Evolutionary conservation across 805 yeast species (phyloP).

Genomic region (Blastobotrys mokoenaii): DNA sequence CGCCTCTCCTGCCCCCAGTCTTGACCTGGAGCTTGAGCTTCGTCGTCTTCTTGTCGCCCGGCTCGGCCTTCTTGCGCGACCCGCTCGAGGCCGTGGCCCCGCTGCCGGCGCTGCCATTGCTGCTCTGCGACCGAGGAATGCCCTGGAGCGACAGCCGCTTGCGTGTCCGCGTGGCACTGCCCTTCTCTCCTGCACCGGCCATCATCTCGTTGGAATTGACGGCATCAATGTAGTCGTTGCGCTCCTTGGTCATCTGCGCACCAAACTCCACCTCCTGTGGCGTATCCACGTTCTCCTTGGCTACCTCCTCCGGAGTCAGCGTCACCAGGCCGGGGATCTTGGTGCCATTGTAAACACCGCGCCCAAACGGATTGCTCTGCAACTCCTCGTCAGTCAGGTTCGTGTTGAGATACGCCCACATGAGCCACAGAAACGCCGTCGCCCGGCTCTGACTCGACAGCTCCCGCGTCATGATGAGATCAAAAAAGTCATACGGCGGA

Average conservation of each 20-base stretch:
- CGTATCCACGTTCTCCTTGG: conserved; percentile 36
- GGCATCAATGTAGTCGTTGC: conserved; percentile 29
- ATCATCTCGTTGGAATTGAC: neutral
- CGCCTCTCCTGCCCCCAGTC: neutral
- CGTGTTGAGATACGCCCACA: conserved; percentile 76
- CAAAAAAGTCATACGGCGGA: conserved; percentile 50
- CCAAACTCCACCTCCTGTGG: conserved; percentile 38
- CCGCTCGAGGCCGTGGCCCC: neutral
- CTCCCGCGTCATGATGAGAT: conserved; percentile 56
- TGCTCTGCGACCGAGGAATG: neutral
- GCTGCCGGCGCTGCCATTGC: neutral
- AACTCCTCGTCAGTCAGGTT: conserved; percentile 45
- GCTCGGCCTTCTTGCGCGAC: neutral
- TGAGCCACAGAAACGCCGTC: conserved; percentile 69
- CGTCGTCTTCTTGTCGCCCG: neutral
- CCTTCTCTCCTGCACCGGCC: neutral
- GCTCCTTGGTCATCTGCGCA: conserved; percentile 31
- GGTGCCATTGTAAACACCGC: conserved; percentile 28
- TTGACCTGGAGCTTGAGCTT: neutral
- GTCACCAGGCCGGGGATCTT: conserved; percentile 32
- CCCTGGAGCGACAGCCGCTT: neutral
- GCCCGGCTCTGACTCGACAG: conserved; percentile 62
- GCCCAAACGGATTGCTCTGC: conserved; percentile 49
- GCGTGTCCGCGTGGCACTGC: neutral
- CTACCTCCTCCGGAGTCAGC: conserved; percentile 25